Percentiles rank a stretch among this genome's conserved stretches.
phyloP scores from a whole-genome alignment of 2,329 filamentous ascomycete species.

The Apiospora arundinis region DNA sequence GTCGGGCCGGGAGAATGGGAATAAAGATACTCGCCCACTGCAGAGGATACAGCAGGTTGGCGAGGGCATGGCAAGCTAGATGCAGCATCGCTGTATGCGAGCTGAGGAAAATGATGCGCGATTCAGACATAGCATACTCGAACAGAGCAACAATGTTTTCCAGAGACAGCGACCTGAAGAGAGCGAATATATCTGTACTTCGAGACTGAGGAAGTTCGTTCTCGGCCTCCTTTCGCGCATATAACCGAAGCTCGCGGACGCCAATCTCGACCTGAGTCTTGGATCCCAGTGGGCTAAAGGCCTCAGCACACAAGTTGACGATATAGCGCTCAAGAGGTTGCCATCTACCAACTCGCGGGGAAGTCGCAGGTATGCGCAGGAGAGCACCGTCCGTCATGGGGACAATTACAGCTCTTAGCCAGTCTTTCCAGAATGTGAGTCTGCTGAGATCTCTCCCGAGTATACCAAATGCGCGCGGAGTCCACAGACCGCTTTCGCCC shows the following conservation, averaged over 20 bases:
- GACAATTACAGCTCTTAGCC: slow-evolving; percentile 91
- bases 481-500: slow-evolving; percentile 95
- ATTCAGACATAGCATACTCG: slow-evolving; percentile 91
- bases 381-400: slow-evolving; percentile 93
- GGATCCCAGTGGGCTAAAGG: slow-evolving; percentile 87
- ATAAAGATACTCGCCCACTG: slow-evolving; percentile 96
- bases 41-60: slow-evolving; percentile 85
- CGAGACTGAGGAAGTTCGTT: slow-evolving; percentile 94
- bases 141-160: slow-evolving; percentile 92
- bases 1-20: slow-evolving; percentile 83
- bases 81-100: slow-evolving; percentile 97
- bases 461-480: slow-evolving; percentile 90
- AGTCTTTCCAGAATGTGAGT: slow-evolving; percentile 97
- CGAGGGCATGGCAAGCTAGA: slow-evolving; percentile 86
- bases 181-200: slow-evolving; percentile 88
- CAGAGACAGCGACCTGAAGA: slow-evolving; percentile 89
- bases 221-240: slow-evolving; percentile 87
- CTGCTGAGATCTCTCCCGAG: slow-evolving; percentile 83
- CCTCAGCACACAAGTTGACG: slow-evolving; percentile 94
- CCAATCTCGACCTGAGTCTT: slow-evolving; percentile 95
- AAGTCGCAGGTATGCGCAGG: slow-evolving; percentile 83
- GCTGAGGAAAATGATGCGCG: slow-evolving; percentile 93
- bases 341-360: slow-evolving; percentile 91
- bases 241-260: slow-evolving; percentile 87
- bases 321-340: slow-evolving; percentile 96